These are phyloP conservation scores for Podila minutissima DNA, from an alignment of 192 early-diverging fungal species.

Conservation along the genomic window DNA sequence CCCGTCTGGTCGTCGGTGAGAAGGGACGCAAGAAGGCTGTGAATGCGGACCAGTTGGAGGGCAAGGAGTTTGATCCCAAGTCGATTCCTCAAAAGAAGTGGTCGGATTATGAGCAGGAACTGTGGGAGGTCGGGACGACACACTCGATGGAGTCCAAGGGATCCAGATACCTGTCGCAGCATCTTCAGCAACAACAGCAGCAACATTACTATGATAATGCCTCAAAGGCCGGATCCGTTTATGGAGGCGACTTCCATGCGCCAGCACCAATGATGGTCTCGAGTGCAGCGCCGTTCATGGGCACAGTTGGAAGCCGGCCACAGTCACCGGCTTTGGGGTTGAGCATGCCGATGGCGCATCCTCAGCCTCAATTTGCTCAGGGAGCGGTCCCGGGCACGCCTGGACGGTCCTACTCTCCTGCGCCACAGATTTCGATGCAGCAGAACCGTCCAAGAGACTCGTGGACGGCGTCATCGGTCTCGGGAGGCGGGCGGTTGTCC, in stretches of 20 bases:
- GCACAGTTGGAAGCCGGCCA: slow-evolving; percentile 12
- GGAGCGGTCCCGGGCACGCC: slow-evolving; percentile 24
- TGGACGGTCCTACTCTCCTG: slow-evolving; percentile 32
- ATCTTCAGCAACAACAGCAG: slow-evolving; percentile 38
- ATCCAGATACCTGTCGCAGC: slow-evolving; percentile 40
- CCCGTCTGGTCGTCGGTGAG: slow-evolving; percentile 90
- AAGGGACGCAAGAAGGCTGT: slow-evolving; percentile 76
- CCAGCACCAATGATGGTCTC: slow-evolving; percentile 10
- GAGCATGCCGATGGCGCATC: slow-evolving; percentile 8
- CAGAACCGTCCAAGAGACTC: slow-evolving; percentile 16
- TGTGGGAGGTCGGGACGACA: slow-evolving; percentile 70
- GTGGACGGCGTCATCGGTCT: slow-evolving; percentile 9
- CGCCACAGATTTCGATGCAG: slow-evolving; percentile 15
- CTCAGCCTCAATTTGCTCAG: slow-evolving; percentile 5
- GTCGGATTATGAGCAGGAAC: slow-evolving; percentile 83
- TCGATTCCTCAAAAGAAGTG: slow-evolving; percentile 82
- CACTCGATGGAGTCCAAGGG: slow-evolving; percentile 61
- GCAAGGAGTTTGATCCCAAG: slow-evolving; percentile 76
- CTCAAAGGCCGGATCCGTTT: slow-evolving; percentile 55
- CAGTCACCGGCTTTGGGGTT: slow-evolving; percentile 51
- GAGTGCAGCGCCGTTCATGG: slow-evolving; percentile 17
- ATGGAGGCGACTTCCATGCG: slow-evolving; percentile 37
- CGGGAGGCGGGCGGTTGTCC: slow-evolving; percentile 7
- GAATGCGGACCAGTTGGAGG: slow-evolving; percentile 66
- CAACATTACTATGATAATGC: slow-evolving; percentile 25